Conservation (phyloP, 2,329 filamentous ascomycete genomes). For the Sporothrix globosa region DNA sequence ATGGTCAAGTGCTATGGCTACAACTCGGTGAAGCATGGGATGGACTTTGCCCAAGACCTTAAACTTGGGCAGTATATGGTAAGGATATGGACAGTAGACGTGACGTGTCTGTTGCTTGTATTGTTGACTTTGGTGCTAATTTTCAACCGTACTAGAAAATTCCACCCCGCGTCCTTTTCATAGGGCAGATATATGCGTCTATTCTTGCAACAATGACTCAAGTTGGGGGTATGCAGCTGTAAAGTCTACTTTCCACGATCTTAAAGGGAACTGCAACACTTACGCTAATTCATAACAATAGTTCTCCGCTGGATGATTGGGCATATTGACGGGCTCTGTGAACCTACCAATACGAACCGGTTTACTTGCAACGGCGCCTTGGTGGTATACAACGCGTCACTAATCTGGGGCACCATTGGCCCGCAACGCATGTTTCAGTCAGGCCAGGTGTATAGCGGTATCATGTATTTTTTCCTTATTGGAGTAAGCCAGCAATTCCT, state of each 20-base stretch:
- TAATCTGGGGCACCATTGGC: slow-evolving; percentile 60
- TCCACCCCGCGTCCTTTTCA: slow-evolving; percentile 62
- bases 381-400: slow-evolving; percentile 60
- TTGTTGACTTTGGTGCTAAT: background rate
- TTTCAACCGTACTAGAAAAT: slow-evolving; percentile 47
- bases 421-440: slow-evolving; percentile 55
- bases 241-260: slow-evolving; percentile 49
- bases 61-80: slow-evolving; percentile 37
- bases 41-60: slow-evolving; percentile 50
- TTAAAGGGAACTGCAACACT: slow-evolving; percentile 43
- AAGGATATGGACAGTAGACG: background rate
- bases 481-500: slow-evolving; percentile 44
- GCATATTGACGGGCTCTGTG: slow-evolving; percentile 55
- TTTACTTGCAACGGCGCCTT: slow-evolving; percentile 58
- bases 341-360: slow-evolving; percentile 51
- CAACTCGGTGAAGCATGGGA: slow-evolving; percentile 52
- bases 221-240: slow-evolving; percentile 26
- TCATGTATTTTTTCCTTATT: slow-evolving; percentile 55
- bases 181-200: slow-evolving; percentile 62
- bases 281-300: slow-evolving; percentile 44
- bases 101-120: background rate
- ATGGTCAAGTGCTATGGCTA: slow-evolving; percentile 50
- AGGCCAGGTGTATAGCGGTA: slow-evolving; percentile 53
- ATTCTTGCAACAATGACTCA: slow-evolving; percentile 53
- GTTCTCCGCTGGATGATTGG: slow-evolving; percentile 54